These are phyloP conservation scores for Parachlorella kessleri DNA, from an alignment of 139 green algal species.

Conservation along the genomic window DNA sequence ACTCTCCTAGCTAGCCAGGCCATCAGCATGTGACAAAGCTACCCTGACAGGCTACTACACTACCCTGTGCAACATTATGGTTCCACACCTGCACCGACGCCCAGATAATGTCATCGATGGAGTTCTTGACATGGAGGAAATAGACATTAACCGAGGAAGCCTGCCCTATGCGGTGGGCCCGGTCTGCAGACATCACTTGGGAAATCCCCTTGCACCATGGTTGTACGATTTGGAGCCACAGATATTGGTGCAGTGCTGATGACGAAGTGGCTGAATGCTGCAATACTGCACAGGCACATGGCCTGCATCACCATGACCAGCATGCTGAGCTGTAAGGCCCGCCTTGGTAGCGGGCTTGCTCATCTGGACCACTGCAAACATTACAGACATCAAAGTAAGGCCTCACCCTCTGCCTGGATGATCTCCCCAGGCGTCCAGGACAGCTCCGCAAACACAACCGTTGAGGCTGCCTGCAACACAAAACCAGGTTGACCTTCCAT, in stretches of 20 bases:
- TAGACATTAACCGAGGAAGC: conserved; percentile 69
- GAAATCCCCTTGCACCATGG: too few species aligned
- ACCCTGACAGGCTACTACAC: conserved; percentile 38
- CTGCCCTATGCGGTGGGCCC: conserved; percentile 77
- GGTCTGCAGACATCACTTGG: too few species aligned
- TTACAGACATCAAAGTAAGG: too few species aligned
- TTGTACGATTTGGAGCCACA: too few species aligned
- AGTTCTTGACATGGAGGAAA: conserved; percentile 74
- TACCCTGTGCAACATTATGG: background rate
- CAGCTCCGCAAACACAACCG: conserved; percentile 91
- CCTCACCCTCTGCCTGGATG: conserved; percentile 58
- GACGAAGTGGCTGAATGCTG: too few species aligned
- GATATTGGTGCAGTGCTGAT: too few species aligned
- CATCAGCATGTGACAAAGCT: background rate
- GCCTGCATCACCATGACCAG: too few species aligned
- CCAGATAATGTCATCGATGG: conserved; percentile 93
- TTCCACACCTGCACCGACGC: background rate
- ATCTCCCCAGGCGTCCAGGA: conserved; percentile 59
- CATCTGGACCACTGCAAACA: too few species aligned
- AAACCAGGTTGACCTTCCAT: too few species aligned
- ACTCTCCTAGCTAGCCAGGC: background rate
- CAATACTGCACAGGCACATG: too few species aligned
- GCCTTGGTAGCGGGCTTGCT: too few species aligned
- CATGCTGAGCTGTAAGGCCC: too few species aligned
- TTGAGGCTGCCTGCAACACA: conserved; percentile 61